Percentiles rank a stretch among this genome's conserved stretches.
phyloP scores from a whole-genome alignment of 441 rosid genomes.

The Jatropha podagrica region DNA sequence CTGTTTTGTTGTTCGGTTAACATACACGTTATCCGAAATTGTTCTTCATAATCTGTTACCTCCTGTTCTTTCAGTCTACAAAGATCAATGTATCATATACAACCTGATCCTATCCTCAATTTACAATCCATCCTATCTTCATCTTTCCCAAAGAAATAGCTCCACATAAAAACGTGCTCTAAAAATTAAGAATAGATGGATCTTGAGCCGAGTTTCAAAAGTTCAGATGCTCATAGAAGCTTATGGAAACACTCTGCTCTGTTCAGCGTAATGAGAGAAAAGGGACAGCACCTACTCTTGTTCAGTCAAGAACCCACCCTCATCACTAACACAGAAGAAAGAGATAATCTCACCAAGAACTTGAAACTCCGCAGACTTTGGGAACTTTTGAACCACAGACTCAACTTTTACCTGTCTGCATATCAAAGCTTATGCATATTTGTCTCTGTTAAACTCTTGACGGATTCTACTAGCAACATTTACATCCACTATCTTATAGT shows the following conservation, averaged over 20 bases:
- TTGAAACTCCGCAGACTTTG: not conserved
- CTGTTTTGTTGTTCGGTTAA: conserved; percentile 15
- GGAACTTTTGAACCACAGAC: no score
- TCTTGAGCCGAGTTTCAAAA: not conserved
- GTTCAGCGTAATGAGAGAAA: no score
- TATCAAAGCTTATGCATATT: conserved; percentile 38
- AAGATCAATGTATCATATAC: not conserved
- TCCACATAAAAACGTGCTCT: not conserved
- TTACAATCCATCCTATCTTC: not conserved
- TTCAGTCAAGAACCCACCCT: not conserved
- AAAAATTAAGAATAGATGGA: not conserved
- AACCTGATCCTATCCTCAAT: not conserved
- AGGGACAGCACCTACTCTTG: not conserved
- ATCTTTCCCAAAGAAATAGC: not conserved
- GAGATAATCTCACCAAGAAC: not conserved
- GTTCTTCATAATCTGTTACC: not conserved
- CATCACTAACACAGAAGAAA: not conserved
- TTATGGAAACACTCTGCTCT: not conserved
- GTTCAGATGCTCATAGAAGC: not conserved
- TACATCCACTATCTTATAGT: conserved; percentile 79
- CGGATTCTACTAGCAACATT: conserved; percentile 70
- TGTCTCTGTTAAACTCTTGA: conserved; percentile 57
- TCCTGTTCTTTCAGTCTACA: not conserved
- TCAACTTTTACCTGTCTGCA: no score
- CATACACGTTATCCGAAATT: not conserved